Evolutionary conservation across 345 rosid genomes (phyloP).

Genomic region (Gossypium herbaceum): DNA sequence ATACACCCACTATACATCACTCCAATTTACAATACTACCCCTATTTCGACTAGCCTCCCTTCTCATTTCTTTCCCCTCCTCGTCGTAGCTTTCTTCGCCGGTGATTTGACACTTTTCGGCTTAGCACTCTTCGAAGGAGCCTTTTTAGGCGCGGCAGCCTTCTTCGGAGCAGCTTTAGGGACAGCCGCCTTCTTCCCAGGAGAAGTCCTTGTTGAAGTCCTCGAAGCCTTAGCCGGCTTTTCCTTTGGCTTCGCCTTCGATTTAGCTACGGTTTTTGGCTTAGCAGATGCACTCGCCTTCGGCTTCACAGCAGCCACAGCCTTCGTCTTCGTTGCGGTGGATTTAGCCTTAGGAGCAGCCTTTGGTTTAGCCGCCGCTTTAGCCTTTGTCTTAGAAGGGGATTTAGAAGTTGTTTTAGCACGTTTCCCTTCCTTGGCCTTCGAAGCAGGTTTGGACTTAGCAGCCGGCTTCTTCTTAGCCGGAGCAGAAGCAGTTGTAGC

Average conservation of each 20-base stretch:
- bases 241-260: constrained; percentile 36
- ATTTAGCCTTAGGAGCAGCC: constrained; percentile 32
- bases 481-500: constrained; percentile 17
- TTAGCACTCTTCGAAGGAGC: constrained; percentile 49
- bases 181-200: constrained; percentile 56
- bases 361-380: constrained; percentile 34
- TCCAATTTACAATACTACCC: constrained; percentile 9
- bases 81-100: constrained; percentile 45
- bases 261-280: constrained; percentile 27
- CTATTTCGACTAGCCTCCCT: not conserved
- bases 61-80: constrained; percentile 40
- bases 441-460: not conserved
- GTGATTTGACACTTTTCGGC: constrained; percentile 51
- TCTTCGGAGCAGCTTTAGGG: constrained; percentile 36
- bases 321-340: constrained; percentile 47
- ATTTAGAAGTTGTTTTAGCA: constrained; percentile 21
- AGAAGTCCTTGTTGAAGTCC: constrained; percentile 58
- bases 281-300: constrained; percentile 23
- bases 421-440: constrained; percentile 27
- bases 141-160: constrained; percentile 27
- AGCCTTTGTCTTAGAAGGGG: constrained; percentile 22
- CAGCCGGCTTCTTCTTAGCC: constrained; percentile 28
- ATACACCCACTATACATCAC: not conserved
- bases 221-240: constrained; percentile 59
- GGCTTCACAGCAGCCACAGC: constrained; percentile 30